These are phyloP conservation scores for Gynandropsis gynandra DNA, from an alignment of 345 rosid species.

Conservation along the genomic window DNA sequence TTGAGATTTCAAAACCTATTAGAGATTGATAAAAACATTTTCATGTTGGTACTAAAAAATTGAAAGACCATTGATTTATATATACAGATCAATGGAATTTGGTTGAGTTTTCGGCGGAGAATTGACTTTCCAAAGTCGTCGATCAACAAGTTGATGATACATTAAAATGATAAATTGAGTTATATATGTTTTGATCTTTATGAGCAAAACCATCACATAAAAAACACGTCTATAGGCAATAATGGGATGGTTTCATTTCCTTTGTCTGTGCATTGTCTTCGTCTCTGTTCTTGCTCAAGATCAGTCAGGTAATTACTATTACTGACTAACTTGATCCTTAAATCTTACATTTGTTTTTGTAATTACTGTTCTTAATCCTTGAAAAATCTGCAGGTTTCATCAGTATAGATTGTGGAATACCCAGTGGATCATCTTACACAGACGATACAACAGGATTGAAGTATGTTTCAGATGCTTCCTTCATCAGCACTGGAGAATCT, in stretches of 20 bases:
- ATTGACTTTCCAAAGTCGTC: slow-evolving; percentile 9
- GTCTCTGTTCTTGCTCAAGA: slow-evolving; percentile 16
- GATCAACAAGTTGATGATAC: slow-evolving; percentile 20
- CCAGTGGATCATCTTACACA: slow-evolving; percentile 21
- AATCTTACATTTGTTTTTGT: background rate
- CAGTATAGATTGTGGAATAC: slow-evolving; percentile 40
- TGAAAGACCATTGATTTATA: background rate
- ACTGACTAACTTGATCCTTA: no score
- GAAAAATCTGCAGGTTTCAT: slow-evolving; percentile 28
- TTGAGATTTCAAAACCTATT: no score
- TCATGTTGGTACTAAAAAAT: no score
- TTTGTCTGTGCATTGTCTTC: slow-evolving; percentile 1
- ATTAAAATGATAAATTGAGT: no score
- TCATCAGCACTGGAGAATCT: slow-evolving; percentile 23
- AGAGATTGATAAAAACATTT: no score
- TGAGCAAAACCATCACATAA: background rate
- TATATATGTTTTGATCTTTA: background rate
- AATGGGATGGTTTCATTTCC: slow-evolving; percentile 9
- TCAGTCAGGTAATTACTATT: slow-evolving; percentile 28
- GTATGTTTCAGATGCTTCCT: slow-evolving; percentile 36
- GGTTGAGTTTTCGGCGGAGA: background rate
- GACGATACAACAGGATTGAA: slow-evolving; percentile 26
- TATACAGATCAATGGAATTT: slow-evolving; percentile 10
- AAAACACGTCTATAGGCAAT: background rate
- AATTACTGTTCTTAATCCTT: background rate